Evolutionary conservation across 2,329 filamentous ascomycete genomes (phyloP).

Genomic region (Colletotrichum sp.): DNA sequence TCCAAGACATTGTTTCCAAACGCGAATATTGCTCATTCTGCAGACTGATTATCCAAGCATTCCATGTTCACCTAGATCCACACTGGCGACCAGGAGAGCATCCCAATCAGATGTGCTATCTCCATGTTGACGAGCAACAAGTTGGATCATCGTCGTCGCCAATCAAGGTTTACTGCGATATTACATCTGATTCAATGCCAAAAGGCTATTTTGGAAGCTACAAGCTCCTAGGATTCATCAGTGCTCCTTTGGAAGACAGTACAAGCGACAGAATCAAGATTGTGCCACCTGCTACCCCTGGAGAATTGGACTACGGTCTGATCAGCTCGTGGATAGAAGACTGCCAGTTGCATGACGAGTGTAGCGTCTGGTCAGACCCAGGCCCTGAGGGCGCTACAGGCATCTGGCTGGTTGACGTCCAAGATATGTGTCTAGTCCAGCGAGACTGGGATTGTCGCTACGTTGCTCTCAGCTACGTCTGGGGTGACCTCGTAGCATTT

Average conservation of each 20-base stretch:
- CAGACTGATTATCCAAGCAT: neutral
- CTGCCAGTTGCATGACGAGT: neutral
- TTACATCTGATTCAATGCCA: neutral
- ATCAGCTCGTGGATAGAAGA: neutral
- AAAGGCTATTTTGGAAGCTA: neutral
- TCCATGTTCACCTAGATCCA: neutral
- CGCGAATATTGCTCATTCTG: neutral
- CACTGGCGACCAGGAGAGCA: neutral
- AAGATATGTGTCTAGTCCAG: neutral
- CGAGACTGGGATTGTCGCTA: neutral
- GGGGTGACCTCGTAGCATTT: neutral
- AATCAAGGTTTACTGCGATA: neutral
- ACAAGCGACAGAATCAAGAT: accelerated
- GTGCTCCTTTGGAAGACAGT: neutral
- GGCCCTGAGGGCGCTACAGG: no score
- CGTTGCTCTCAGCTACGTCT: neutral
- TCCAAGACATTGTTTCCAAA: neutral
- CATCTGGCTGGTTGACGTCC: neutral
- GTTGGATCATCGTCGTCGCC: accelerated
- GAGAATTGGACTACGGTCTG: neutral
- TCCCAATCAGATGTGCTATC: neutral
- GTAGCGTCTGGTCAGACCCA: no score
- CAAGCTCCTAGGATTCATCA: neutral
- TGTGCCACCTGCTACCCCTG: accelerated
- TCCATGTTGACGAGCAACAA: neutral